These are phyloP conservation scores for Colletotrichum graminicola DNA, from an alignment of 2,329 filamentous ascomycete genomes.

Conservation along the genomic window DNA sequence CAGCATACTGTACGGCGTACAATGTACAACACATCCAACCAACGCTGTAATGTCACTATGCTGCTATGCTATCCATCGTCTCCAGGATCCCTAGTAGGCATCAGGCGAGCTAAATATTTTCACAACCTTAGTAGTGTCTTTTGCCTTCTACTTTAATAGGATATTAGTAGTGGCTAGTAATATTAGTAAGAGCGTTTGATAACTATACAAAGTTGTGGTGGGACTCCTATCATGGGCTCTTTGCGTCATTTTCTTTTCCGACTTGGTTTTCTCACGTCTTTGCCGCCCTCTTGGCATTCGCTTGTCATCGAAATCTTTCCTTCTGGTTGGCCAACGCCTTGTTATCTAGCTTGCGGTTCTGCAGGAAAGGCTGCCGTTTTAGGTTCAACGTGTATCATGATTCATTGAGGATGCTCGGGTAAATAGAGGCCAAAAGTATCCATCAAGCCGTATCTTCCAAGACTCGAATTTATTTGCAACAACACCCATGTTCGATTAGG, in stretches of 20 bases:
- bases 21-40: too few species aligned
- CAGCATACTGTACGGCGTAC: too few species aligned
- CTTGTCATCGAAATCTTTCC: not conserved
- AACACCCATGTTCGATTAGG: not conserved
- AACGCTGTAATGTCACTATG: too few species aligned
- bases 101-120: too few species aligned
- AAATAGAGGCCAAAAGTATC: not conserved
- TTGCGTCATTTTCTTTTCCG: too few species aligned
- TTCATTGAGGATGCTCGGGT: not conserved
- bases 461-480: not conserved
- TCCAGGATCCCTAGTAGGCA: too few species aligned
- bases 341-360: not conserved
- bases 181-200: too few species aligned
- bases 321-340: not conserved
- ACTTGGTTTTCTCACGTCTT: not conserved
- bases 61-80: too few species aligned
- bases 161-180: too few species aligned
- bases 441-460: not conserved
- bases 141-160: too few species aligned
- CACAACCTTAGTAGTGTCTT: too few species aligned
- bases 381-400: not conserved
- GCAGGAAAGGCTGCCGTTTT: not conserved
- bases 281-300: not conserved
- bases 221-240: not conserved
- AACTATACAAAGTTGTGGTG: too few species aligned